Conservation (phyloP, 805 yeast species). For the Huiozyma naganishii region DNA sequence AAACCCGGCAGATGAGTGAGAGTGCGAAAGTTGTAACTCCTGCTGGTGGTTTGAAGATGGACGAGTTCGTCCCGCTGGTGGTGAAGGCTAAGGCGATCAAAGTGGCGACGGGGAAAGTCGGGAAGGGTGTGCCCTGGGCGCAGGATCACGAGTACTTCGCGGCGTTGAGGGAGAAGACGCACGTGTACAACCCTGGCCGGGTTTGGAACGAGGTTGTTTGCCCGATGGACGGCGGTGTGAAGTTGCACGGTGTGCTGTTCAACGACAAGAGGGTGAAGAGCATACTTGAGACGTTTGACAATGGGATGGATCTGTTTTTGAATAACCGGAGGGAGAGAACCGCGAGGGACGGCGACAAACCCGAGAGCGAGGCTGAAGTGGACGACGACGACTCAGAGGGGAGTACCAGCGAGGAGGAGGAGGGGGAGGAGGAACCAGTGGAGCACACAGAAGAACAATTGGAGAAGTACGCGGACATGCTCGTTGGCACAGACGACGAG, state of each 20-base stretch:
- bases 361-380: constrained; percentile 6
- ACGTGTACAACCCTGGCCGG: constrained; percentile 36
- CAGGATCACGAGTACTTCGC: constrained; percentile 16
- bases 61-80: constrained; percentile 14
- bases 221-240: constrained; percentile 16
- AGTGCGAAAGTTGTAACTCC: constrained; percentile 5
- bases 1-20: background rate
- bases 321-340: constrained; percentile 23
- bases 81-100: constrained; percentile 21
- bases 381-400: constrained; percentile 5
- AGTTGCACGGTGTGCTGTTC: constrained; percentile 33
- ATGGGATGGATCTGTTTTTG: constrained; percentile 30
- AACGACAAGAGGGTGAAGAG: constrained; percentile 39
- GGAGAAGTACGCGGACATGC: constrained; percentile 29
- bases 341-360: constrained; percentile 3
- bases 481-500: constrained; percentile 32
- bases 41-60: background rate
- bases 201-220: constrained; percentile 29
- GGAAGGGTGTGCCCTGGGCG: constrained; percentile 18
- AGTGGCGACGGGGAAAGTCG: constrained; percentile 11
- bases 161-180: constrained; percentile 22
- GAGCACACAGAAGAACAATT: constrained; percentile 8
- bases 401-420: constrained; percentile 8
- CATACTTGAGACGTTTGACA: constrained; percentile 31
- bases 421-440: constrained; percentile 8